These are phyloP conservation scores for Myxozyma neglecta DNA, from an alignment of 805 yeast species.

Conservation along the genomic window DNA sequence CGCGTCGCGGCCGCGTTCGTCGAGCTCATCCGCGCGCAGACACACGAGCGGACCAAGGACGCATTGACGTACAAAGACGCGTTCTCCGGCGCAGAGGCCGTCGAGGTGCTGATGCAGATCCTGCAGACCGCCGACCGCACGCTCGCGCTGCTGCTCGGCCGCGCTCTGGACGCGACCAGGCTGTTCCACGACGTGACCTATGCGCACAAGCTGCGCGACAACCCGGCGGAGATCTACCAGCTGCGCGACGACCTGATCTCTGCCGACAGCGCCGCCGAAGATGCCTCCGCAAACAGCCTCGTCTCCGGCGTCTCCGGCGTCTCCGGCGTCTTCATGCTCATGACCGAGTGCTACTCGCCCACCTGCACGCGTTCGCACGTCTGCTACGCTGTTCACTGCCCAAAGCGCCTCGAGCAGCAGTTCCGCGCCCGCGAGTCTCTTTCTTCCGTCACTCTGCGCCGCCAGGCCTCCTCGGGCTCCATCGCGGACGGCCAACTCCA, in stretches of 20 bases:
- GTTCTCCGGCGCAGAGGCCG: slow-evolving; percentile 91
- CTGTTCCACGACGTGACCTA: slow-evolving; percentile 94
- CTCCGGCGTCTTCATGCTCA: slow-evolving; percentile 87
- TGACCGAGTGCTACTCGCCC: slow-evolving; percentile 95
- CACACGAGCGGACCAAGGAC: slow-evolving; percentile 82
- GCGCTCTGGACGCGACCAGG: slow-evolving; percentile 91
- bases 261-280: slow-evolving; percentile 10
- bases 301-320: slow-evolving; percentile 32
- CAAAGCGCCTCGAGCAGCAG: slow-evolving; percentile 92
- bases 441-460: slow-evolving; percentile 21
- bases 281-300: slow-evolving; percentile 1
- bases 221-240: slow-evolving; percentile 82
- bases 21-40: slow-evolving; percentile 52
- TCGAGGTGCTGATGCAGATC: slow-evolving; percentile 81
- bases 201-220: slow-evolving; percentile 88
- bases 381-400: slow-evolving; percentile 96
- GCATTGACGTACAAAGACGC: slow-evolving; percentile 90
- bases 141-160: slow-evolving; percentile 80
- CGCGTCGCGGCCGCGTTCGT: slow-evolving; percentile 78
- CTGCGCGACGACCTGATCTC: slow-evolving; percentile 44
- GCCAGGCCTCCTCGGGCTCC: slow-evolving; percentile 21
- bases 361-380: slow-evolving; percentile 86
- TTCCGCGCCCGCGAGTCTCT: slow-evolving; percentile 64
- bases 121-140: slow-evolving; percentile 89
- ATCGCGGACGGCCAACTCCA: slow-evolving; percentile 45